Conservation (phyloP, 805 yeast species). For the Kodamaea hsintzibuensis region DNA sequence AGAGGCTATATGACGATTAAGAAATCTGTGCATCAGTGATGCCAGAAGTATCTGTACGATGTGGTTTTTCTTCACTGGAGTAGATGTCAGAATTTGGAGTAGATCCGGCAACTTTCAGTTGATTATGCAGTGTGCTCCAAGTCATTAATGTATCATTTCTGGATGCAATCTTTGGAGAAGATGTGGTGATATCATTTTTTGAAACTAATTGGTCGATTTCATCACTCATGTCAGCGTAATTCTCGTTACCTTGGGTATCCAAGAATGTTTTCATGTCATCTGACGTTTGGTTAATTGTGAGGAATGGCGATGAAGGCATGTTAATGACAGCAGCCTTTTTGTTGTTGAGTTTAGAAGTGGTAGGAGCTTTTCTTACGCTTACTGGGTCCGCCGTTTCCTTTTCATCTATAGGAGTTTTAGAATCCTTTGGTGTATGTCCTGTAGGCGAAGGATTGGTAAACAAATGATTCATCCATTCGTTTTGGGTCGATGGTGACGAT, state of each 20-base stretch:
- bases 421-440: slow-evolving; percentile 29
- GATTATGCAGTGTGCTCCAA: slow-evolving; percentile 16
- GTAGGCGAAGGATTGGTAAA: slow-evolving; percentile 43
- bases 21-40: neutral
- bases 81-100: slow-evolving; percentile 23
- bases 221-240: slow-evolving; percentile 10
- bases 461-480: slow-evolving; percentile 45
- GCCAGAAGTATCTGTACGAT: neutral
- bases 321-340: slow-evolving; percentile 27
- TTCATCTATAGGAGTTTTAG: slow-evolving; percentile 20
- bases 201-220: slow-evolving; percentile 16
- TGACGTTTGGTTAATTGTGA: slow-evolving; percentile 17
- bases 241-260: slow-evolving; percentile 12
- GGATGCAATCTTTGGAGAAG: slow-evolving; percentile 35
- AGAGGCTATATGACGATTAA: neutral
- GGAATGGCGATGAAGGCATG: slow-evolving; percentile 45
- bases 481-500: slow-evolving; percentile 36
- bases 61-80: slow-evolving; percentile 7
- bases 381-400: neutral
- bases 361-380: slow-evolving; percentile 15
- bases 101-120: slow-evolving; percentile 15
- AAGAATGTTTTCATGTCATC: slow-evolving; percentile 19
- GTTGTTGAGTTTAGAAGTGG: slow-evolving; percentile 22
- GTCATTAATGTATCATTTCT: slow-evolving; percentile 37
- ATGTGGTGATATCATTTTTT: slow-evolving; percentile 20